Base-by-base conservation (phyloP, 2,329 filamentous ascomycete genomes). In the Xylaria sp. region DNA sequence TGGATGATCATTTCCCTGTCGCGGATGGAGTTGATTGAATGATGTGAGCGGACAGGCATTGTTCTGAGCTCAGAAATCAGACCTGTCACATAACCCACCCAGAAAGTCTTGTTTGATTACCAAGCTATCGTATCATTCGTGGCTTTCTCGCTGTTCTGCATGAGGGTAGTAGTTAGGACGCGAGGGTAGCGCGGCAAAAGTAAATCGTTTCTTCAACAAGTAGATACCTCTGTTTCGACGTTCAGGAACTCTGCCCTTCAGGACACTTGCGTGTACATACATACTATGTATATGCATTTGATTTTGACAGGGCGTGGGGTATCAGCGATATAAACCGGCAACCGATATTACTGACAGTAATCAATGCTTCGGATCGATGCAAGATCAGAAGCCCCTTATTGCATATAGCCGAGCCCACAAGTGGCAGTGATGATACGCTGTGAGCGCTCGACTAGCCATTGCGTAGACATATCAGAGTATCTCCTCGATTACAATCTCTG, bases 301-400 rank as follows among this genome's bases (percentile, higher is more conserved):
- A 55, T 20, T 10, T 46, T 44, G 7, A 25, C 20, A 62, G 23
- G 34, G 20, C 18, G 18, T 46, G 18, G 41, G 18, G 41, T n/a
- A 46, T 46, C 5, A n/a, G 13, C 41, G 18, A 46, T 18, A 46
- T 6, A 46, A 46, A 15, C 41, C 41, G 41, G n/a, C 18, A 37
- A 54, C 28, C 18, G 52, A 41, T 25, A 4, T 12, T n/a, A 8
- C 13, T 46, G 20, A 37, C 37, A 54, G 54, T 67, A 59, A n/a
- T 37, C 39, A 59, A 58, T 44, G 46, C 54, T 55, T 52, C 25
- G 57, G 63, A 66, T 65, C 44, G 46, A 69, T 69, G 66, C 66
- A 62, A 69, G 66, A 69, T 69, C 25, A 59, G n/a, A 23, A 23
- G 34, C 54, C 59, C 25, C 46, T 60, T 39, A 28, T 55, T 59